Evolutionary conservation across 176 grass and related monocot species (phyloP).

Genomic region (Puya raimondii): DNA sequence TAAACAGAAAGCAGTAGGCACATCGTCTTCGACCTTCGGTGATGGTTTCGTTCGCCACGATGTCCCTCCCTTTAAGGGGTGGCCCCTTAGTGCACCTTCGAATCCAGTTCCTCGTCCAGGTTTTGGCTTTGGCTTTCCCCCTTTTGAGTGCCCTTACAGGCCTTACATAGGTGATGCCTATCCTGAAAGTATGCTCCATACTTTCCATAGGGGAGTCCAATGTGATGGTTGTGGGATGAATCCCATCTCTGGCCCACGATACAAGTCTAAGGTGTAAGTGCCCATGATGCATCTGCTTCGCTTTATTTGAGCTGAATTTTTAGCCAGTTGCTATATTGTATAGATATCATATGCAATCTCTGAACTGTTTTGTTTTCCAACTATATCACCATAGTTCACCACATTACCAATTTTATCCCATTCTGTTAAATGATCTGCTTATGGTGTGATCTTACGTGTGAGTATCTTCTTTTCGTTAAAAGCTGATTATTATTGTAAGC

Average conservation of each 20-base stretch:
- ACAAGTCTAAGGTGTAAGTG: conserved; percentile 80
- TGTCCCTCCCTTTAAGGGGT: background rate
- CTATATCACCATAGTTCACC: too few species aligned
- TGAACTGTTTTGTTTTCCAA: too few species aligned
- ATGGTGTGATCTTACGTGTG: too few species aligned
- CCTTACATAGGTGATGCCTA: conserved; percentile 20
- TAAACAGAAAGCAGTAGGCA: conserved; percentile 1
- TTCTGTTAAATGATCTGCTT: too few species aligned
- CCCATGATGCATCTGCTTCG: background rate
- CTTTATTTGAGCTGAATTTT: background rate
- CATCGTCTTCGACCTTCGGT: background rate
- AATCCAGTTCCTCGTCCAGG: conserved; percentile 21
- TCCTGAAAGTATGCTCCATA: background rate
- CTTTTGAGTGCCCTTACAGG: conserved; percentile 26
- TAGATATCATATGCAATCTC: too few species aligned
- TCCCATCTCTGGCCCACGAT: conserved; percentile 72
- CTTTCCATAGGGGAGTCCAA: conserved; percentile 38
- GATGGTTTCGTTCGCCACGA: background rate
- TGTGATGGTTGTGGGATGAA: conserved; percentile 87
- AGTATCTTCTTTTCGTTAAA: too few species aligned
- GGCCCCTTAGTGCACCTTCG: background rate
- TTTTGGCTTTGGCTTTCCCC: conserved; percentile 11
- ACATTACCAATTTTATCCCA: too few species aligned
- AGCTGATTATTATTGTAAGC: too few species aligned
- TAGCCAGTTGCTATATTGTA: too few species aligned